phyloP scores from a whole-genome alignment of 2,329 filamentous ascomycete species.

The Penicillium rolfsii region DNA sequence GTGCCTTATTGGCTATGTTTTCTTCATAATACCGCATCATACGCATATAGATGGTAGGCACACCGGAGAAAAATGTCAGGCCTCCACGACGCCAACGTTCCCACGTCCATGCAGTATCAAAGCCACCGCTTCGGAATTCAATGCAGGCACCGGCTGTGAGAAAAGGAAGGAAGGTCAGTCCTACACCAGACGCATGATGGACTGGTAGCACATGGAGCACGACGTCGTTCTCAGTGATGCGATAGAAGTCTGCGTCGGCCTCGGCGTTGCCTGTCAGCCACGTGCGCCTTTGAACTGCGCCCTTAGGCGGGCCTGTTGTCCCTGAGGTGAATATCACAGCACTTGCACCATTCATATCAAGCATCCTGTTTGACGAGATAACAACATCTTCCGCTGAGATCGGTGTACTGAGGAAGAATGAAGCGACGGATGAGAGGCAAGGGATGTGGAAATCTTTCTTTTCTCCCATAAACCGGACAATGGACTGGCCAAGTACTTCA shows the following conservation, averaged over 20 bases:
- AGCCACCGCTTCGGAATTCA: slow-evolving; percentile 49
- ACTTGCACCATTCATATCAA: slow-evolving; percentile 37
- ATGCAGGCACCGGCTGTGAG: slow-evolving; percentile 50
- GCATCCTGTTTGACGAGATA: slow-evolving; percentile 36
- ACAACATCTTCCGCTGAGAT: slow-evolving; percentile 22
- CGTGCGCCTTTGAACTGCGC: slow-evolving; percentile 45
- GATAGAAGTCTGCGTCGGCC: slow-evolving; percentile 42
- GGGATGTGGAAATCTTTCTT: slow-evolving; percentile 19
- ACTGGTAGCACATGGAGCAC: slow-evolving; percentile 53
- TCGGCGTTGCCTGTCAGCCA: slow-evolving; percentile 34
- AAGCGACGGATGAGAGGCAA: slow-evolving; percentile 31
- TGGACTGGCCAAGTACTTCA: slow-evolving; percentile 19
- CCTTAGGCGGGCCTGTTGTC: slow-evolving; percentile 43
- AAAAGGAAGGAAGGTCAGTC: slow-evolving; percentile 49
- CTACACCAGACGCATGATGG: slow-evolving; percentile 52
- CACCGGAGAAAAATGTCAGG: slow-evolving; percentile 52
- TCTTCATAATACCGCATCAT: slow-evolving; percentile 49
- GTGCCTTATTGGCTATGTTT: slow-evolving; percentile 33
- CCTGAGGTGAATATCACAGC: slow-evolving; percentile 46
- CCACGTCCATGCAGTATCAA: slow-evolving; percentile 50
- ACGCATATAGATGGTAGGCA: slow-evolving; percentile 54
- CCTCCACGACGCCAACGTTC: slow-evolving; percentile 46
- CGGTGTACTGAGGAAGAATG: slow-evolving; percentile 21
- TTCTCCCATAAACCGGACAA: slow-evolving; percentile 22
- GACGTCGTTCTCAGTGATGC: slow-evolving; percentile 35